Base-by-base conservation (phyloP, 2,329 filamentous ascomycete genomes). In the Coniella lustricola region DNA sequence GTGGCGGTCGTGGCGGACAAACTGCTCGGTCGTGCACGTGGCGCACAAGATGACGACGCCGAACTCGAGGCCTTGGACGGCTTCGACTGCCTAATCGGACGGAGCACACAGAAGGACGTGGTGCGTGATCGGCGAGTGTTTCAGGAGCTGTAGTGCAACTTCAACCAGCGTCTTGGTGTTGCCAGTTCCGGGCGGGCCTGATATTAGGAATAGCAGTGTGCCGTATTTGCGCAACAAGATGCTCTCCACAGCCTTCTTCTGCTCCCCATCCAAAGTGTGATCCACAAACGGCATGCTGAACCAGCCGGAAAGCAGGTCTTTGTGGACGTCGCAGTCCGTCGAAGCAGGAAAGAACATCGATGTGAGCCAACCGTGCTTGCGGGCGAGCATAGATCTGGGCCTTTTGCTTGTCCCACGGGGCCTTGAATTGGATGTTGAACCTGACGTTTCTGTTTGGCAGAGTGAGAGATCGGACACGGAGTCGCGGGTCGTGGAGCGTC, bases 131-230 rank as follows among this genome's bases (percentile, higher is more conserved):
- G 22, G 35, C 9, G 53, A 48, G 32, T 56, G 54, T 22, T 46
- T 52, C 13, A 56, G 35, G 9, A 59, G 44, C 47, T 59, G 58
- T 14, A 60, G 43, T 7, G 53, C 54, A 3, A 45, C 54, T 42
- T 60, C 58, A 38, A 59, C 57, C 32, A 60, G 46, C 3, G 58
- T 60, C 49, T 56, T 59, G 7, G 58, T 58, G 44, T 59, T 60
- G 9, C 58, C 58, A 0, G 56, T 59, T 9, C 58, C 58, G 1
- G 58, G 58, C 4, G 58, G 58, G 9, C 58, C 57, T 2, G 55
- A 58, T n/a, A 60, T 56, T n/a, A 59, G 46, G 31, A 57, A 60
- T 2, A 57, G 57, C n/a, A 60, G 40, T 5, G 48, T 55, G 38
- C 57, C 55, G 40, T 60, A 54, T 17, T 54, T 52, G 37, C 56